These are phyloP conservation scores for Ilyonectria sp. DNA, from an alignment of 2,329 filamentous ascomycete species.

Conservation along the genomic window DNA sequence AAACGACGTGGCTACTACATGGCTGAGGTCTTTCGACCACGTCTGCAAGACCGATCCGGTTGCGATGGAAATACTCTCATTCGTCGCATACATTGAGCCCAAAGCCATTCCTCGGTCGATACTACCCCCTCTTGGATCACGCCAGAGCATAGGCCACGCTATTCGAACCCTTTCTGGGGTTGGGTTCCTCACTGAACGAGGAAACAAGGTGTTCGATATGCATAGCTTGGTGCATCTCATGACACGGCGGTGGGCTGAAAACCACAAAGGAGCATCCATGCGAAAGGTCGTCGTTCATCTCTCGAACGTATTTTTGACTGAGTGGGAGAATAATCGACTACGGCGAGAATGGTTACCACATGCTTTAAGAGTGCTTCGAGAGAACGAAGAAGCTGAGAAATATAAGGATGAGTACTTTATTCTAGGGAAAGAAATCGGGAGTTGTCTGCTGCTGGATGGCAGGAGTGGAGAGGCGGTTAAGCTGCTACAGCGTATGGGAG, in stretches of 20 bases:
- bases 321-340: neutral
- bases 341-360: slow-evolving; percentile 21
- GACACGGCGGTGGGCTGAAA: slow-evolving; percentile 45
- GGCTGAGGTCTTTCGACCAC: slow-evolving; percentile 58
- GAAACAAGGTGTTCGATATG: slow-evolving; percentile 52
- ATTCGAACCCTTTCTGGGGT: slow-evolving; percentile 48
- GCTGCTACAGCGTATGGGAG: neutral
- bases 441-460: neutral
- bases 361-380: slow-evolving; percentile 1
- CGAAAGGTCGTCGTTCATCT: slow-evolving; percentile 9
- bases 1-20: slow-evolving; percentile 56
- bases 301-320: neutral
- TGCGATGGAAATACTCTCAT: slow-evolving; percentile 56
- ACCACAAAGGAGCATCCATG: rapidly evolving
- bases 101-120: slow-evolving; percentile 57
- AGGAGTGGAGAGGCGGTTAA: neutral
- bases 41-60: slow-evolving; percentile 47
- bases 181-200: slow-evolving; percentile 31
- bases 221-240: slow-evolving; percentile 56
- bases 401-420: neutral
- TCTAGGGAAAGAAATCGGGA: no score
- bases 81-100: slow-evolving; percentile 58
- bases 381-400: no score
- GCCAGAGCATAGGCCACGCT: slow-evolving; percentile 46
- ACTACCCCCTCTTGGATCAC: slow-evolving; percentile 36